Evolutionary conservation across 768 basidiomycete species (phyloP), one percentile per base, ranked within the genome.

Genomic region (Termitomyces heimii): DNA sequence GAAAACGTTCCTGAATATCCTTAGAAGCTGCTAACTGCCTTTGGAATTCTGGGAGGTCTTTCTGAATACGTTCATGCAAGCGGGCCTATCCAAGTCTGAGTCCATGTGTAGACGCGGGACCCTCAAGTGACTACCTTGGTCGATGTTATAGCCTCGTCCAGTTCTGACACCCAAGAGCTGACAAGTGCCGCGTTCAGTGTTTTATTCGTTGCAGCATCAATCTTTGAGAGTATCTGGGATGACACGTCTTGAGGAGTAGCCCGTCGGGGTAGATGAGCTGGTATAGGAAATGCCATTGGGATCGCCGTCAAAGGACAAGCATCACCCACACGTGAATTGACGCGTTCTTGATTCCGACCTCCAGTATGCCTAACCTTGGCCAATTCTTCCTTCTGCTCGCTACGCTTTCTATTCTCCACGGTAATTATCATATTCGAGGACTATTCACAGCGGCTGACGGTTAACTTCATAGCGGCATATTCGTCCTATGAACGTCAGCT

Each of bases 401-500:
- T 39, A 73, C 72, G 5, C 46, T 83, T 60, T 71, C 71, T 20
- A 67, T 85, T 14, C 70, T 86, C 58, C 85, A 87, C 62, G 80
- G 85, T 86, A 58, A 59, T 73, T 44, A 35, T 44, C 52, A 49
- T 44, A n/a, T 40, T 26, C 56, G 13, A 24, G n/a, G 12, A 51
- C 44, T 56, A 54, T 57, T 42, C 18, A 56, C 29, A 24, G 28
- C 54, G 22, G 42, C 59, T 42, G 62, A 62, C 29, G 40, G 34
- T 29, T 24, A 22, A 29, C 20, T 43, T 58, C 61, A 4, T 64
- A 92, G 90, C 88, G 45, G 86, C 88, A 20, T 92, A 83, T 68
- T 91, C 91, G 18, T 82, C 86, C 2, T 92, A 90, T 68, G 88
- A 92, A 75, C 82, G 90, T 86, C 54, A 66, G 87, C 75, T 18